Evolutionary conservation across 345 rosid species (phyloP), one percentile per base, ranked within the genome.

Genomic region (Hypericum perforatum): DNA sequence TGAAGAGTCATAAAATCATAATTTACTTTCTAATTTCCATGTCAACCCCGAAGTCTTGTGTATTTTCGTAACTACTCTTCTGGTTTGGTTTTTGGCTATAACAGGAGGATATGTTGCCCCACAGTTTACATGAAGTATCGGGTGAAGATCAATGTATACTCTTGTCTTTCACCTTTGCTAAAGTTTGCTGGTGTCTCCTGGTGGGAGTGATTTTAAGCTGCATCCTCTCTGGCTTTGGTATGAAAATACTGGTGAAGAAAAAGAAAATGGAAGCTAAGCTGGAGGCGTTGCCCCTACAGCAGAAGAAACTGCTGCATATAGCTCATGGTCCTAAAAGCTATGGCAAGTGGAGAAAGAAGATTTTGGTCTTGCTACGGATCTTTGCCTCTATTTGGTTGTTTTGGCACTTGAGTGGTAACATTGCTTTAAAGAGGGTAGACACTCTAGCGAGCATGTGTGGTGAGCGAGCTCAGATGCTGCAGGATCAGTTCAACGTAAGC

Each of bases 381-480:
- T 54, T 70, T 41, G 8, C 32, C 1, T 85, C 98, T 12, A 5
- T 78, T 54, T 81, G 80, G 86, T 70, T 69, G n/a, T n/a, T n/a
- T n/a, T n/a, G n/a, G n/a, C n/a, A n/a, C n/a, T n/a, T n/a, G n/a
- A n/a, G n/a, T n/a, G 49, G 22, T 36, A 60, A 75, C 52, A 63
- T 46, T 12, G 45, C 52, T 32, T 13, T 66, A 62, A 68, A 70
- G 61, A 81, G 95, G 68, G 72, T 67, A 56, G 90, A 78, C 70
- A 83, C 84, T 11, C 81, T 91, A 41, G 70, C 76, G 15, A 91
- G 74, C 70, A 91, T 91, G 98, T 91, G 98, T 52, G 98, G 88
- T 16, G n/a, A n/a, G n/a, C n/a, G n/a, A n/a, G n/a, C n/a, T n/a
- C n/a, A n/a, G n/a, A n/a, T n/a, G n/a, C n/a, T n/a, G n/a, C n/a